A percentile compares a stretch with the other conserved stretches of the same genome.
phyloP scores from a whole-genome alignment of 148 eudicot genomes.

The Spergularia marina region DNA sequence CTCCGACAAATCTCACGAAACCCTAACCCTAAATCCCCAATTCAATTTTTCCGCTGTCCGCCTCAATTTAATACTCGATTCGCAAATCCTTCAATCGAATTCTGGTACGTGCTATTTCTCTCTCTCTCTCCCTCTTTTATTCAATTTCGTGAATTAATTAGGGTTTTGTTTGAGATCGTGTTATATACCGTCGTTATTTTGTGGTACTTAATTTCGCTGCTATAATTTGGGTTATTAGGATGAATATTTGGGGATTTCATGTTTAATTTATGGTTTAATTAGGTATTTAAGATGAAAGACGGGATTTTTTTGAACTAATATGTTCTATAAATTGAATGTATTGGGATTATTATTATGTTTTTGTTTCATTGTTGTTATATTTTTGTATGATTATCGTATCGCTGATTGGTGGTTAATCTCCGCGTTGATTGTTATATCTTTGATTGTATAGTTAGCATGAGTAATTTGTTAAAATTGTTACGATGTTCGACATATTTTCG shows the following conservation, averaged over 20 bases:
- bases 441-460: background rate
- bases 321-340: background rate
- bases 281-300: background rate
- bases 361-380: background rate
- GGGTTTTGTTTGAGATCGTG: background rate
- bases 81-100: background rate
- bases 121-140: background rate
- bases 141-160: background rate
- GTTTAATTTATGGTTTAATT: background rate
- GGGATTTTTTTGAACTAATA: background rate
- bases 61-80: background rate
- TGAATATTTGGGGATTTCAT: background rate
- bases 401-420: background rate
- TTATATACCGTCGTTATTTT: background rate
- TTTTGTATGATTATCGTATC: too few species aligned
- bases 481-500: background rate
- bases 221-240: background rate
- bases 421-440: background rate
- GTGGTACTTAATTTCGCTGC: background rate
- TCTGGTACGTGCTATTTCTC: slow-evolving; percentile 8
- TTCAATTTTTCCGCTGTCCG: background rate
- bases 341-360: background rate
- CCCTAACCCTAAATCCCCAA: slow-evolving; percentile 21
- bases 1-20: background rate
- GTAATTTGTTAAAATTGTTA: background rate